A percentile compares a stretch with the other conserved stretches of the same genome.
These are phyloP conservation scores for Dryadomyces sulphureus DNA, from an alignment of 2,329 filamentous ascomycete genomes.

Conservation along the genomic window DNA sequence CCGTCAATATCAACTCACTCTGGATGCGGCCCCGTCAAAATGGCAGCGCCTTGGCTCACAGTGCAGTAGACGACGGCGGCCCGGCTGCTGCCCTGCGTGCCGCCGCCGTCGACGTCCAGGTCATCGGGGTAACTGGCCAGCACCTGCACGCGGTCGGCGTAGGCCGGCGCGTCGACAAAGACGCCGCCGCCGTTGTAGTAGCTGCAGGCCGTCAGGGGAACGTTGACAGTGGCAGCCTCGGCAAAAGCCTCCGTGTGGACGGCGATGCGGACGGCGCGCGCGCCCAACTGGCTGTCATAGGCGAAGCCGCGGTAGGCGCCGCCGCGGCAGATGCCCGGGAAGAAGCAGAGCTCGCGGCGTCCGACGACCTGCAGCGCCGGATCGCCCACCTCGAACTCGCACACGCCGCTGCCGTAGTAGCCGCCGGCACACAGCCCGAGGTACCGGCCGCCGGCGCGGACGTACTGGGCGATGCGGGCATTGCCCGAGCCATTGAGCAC, in stretches of 20 bases:
- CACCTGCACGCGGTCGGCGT: constrained; percentile 52
- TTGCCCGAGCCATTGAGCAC: constrained; percentile 82
- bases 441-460: constrained; percentile 72
- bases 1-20: constrained; percentile 40
- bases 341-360: constrained; percentile 73
- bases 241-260: constrained; percentile 47
- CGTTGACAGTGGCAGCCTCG: constrained; percentile 13
- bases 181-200: constrained; percentile 95
- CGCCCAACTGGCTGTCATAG: constrained; percentile 77
- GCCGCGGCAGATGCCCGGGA: constrained; percentile 71
- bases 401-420: constrained; percentile 70
- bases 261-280: constrained; percentile 53
- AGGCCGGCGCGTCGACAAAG: constrained; percentile 62
- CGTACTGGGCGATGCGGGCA: constrained; percentile 66
- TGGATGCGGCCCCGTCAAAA: constrained; percentile 81
- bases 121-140: constrained; percentile 66
- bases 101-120: constrained; percentile 61
- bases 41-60: constrained; percentile 62
- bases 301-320: constrained; percentile 80
- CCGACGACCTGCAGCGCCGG: constrained; percentile 72
- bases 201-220: constrained; percentile 50
- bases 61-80: constrained; percentile 76
- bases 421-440: constrained; percentile 89
- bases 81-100: constrained; percentile 34
- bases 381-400: constrained; percentile 87